Percentiles rank a stretch among this genome's conserved stretches.
phyloP scores from a whole-genome alignment of 805 yeast species.

The Saccharomyces kudriavzevii region DNA sequence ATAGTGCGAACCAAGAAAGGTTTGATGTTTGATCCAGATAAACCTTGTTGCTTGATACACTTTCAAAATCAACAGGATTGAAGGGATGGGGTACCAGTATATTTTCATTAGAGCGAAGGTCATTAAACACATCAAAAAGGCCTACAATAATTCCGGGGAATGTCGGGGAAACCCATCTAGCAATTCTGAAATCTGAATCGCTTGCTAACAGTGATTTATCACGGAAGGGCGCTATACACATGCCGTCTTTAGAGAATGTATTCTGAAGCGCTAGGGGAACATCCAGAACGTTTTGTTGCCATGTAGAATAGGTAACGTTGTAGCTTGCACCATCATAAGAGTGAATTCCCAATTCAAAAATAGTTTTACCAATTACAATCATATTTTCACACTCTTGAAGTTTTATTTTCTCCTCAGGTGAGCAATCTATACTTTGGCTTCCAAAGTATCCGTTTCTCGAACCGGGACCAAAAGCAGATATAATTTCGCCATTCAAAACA shows the following conservation, averaged over 20 bases:
- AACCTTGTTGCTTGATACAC: constrained; percentile 33
- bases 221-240: constrained; percentile 77
- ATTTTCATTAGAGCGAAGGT: constrained; percentile 29
- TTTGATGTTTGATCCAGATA: constrained; percentile 55
- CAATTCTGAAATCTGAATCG: constrained; percentile 57
- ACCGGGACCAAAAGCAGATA: constrained; percentile 59
- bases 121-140: constrained; percentile 64
- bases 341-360: constrained; percentile 68
- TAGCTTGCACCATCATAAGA: constrained; percentile 63
- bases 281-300: constrained; percentile 90
- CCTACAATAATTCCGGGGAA: constrained; percentile 65
- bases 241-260: constrained; percentile 54
- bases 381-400: constrained; percentile 28
- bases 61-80: constrained; percentile 23
- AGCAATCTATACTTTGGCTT: neutral
- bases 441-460: constrained; percentile 26
- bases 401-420: constrained; percentile 4
- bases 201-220: constrained; percentile 73
- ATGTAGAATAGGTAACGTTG: constrained; percentile 78
- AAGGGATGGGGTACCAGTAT: constrained; percentile 66
- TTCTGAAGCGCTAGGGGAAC: constrained; percentile 41
- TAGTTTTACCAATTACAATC: constrained; percentile 61
- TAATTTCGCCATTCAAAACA: constrained; percentile 62
- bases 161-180: constrained; percentile 65
- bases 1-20: constrained; percentile 81